Conservation (phyloP, 305 asterid genomes). For the Fraxinus dipetala region DNA sequence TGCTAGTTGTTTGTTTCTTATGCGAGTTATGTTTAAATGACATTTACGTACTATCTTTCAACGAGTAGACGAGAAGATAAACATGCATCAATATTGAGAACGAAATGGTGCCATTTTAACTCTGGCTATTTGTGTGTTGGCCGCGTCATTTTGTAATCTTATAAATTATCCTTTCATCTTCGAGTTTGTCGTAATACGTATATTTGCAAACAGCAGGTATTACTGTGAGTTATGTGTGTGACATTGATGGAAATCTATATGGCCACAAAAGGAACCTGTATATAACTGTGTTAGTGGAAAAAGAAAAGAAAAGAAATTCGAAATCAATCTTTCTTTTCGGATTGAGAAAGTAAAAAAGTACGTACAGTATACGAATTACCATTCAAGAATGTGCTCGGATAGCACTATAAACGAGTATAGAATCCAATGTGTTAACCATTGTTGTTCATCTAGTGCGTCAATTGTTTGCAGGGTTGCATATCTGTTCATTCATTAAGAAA, state of each 20-base stretch:
- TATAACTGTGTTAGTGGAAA: neutral
- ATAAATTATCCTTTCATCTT: neutral
- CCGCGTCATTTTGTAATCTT: neutral
- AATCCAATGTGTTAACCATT: constrained; percentile 93
- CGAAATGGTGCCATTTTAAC: neutral
- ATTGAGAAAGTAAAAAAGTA: neutral
- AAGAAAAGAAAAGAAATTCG: neutral
- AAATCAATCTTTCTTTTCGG: neutral
- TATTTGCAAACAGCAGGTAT: neutral
- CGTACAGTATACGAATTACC: constrained; percentile 37
- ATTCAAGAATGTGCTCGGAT: constrained; percentile 71
- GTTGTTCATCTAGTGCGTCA: constrained; percentile 83
- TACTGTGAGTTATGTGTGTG: neutral
- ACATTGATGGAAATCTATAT: constrained; percentile 6
- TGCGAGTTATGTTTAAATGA: constrained; percentile 2
- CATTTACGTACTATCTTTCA: neutral
- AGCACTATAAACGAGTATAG: constrained; percentile 67
- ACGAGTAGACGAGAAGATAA: neutral
- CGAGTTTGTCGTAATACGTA: neutral
- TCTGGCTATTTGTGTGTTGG: constrained; percentile 13
- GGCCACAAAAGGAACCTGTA: constrained; percentile 87
- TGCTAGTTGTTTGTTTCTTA: neutral
- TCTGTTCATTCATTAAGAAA: constrained; percentile 32
- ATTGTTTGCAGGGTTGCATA: constrained; percentile 85
- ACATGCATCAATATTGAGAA: neutral